phyloP scores from a whole-genome alignment of 306 rosid genomes.

The Lithocarpus polystachyus region DNA sequence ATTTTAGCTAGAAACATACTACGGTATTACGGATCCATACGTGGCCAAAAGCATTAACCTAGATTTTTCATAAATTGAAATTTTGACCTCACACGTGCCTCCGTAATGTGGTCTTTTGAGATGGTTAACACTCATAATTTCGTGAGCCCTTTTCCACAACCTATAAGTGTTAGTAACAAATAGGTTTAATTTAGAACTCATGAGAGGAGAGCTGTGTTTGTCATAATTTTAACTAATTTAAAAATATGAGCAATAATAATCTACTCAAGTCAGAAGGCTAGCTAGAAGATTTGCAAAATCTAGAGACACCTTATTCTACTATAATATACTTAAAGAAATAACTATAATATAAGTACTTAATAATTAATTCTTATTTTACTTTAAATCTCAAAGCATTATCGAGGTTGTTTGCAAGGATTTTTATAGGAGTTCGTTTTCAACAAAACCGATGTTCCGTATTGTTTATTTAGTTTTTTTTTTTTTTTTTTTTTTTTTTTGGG shows the following conservation, averaged over 20 bases:
- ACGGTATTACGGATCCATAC: background rate
- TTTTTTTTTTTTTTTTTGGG: background rate
- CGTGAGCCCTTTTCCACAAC: too few relatives aligned
- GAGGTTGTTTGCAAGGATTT: slow-evolving; percentile 32
- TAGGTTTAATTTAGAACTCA: background rate
- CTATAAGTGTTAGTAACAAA: too few relatives aligned
- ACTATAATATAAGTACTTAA: background rate
- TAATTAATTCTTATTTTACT: background rate
- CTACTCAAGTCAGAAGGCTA: background rate
- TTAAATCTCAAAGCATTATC: slow-evolving; percentile 14
- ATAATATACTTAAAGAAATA: background rate
- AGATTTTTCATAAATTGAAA: too few relatives aligned
- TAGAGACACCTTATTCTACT: slow-evolving; percentile 9
- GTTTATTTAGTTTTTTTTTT: background rate
- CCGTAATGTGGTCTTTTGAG: too few relatives aligned
- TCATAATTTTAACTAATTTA: background rate
- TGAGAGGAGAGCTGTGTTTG: background rate
- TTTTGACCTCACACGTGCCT: too few relatives aligned
- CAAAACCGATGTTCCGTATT: slow-evolving; percentile 22
- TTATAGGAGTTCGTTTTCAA: slow-evolving; percentile 36
- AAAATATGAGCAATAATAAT: slow-evolving; percentile 1
- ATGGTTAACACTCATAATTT: too few relatives aligned
- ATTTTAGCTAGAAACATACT: background rate
- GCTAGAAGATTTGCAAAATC: slow-evolving; percentile 21
- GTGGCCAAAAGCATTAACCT: background rate